Percentiles rank a stretch among this genome's conserved stretches.
phyloP scores from a whole-genome alignment of 1,139 yeast species.

The Protomyces macrosporus region DNA sequence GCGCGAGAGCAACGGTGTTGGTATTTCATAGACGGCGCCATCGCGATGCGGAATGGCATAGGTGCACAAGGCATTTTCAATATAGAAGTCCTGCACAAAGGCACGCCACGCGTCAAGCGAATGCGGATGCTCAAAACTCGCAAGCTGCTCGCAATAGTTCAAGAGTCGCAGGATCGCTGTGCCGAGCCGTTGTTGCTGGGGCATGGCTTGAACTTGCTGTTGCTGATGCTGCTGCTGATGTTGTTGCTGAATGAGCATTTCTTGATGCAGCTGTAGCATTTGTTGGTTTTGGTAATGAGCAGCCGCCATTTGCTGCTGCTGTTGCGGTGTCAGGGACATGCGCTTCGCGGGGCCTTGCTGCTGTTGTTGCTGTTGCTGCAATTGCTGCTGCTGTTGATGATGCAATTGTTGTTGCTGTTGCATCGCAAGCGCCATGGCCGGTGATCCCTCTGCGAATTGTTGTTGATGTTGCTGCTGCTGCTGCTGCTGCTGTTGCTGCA shows the following conservation, averaged over 20 bases:
- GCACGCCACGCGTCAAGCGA: conserved; percentile 14
- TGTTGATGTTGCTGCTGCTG: not conserved
- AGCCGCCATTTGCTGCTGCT: not conserved
- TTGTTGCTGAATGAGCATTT: conserved; percentile 14
- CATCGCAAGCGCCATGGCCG: not conserved
- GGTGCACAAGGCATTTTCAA: conserved; percentile 17
- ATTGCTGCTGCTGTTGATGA: not conserved
- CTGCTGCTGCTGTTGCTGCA: not conserved
- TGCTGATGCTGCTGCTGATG: conserved; percentile 12
- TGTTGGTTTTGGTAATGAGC: conserved; percentile 1
- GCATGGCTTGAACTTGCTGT: conserved; percentile 5
- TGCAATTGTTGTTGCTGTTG: not conserved
- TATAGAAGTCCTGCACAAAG: conserved; percentile 19
- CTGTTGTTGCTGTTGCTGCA: not conserved
- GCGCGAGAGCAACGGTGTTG: conserved; percentile 13
- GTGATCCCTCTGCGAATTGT: not conserved
- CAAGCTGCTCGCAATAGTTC: conserved; percentile 18
- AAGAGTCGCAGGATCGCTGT: conserved; percentile 18
- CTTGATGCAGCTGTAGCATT: conserved; percentile 10
- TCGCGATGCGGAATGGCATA: conserved; percentile 10
- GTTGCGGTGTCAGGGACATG: not conserved
- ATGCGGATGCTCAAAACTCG: not conserved
- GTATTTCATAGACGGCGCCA: conserved; percentile 6
- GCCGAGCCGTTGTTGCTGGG: conserved; percentile 11
- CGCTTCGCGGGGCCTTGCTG: not conserved